Conservation (phyloP, 2,329 filamentous ascomycete genomes). For the Colletotrichum sp. region DNA sequence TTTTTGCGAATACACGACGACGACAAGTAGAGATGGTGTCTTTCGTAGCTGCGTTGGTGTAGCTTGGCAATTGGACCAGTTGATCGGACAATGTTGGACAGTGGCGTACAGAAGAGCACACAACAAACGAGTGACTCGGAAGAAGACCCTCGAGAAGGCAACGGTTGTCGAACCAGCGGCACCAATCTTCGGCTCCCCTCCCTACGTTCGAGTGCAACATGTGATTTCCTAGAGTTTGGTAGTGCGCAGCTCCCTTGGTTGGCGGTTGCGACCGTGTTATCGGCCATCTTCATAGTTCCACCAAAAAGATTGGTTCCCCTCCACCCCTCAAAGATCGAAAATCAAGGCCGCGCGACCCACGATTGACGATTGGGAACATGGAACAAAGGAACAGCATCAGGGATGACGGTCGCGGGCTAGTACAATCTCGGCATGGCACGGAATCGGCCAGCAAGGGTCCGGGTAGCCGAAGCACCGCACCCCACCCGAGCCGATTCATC, state of each 20-base stretch:
- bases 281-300: not conserved
- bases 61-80: not conserved
- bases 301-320: not conserved
- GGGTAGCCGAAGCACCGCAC: not conserved
- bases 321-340: not conserved
- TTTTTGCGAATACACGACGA: no score
- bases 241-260: not conserved
- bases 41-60: not conserved
- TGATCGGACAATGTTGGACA: conserved; percentile 1
- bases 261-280: not conserved
- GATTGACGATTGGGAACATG: not conserved
- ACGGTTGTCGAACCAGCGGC: not conserved
- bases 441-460: not conserved
- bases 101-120: not conserved
- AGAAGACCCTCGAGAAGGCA: not conserved
- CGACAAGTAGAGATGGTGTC: not conserved
- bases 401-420: not conserved
- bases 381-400: conserved; percentile 1
- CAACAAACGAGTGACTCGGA: not conserved
- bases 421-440: not conserved
- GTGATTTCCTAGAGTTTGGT: not conserved
- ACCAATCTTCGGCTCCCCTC: not conserved
- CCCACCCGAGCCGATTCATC: not conserved
- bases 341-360: not conserved
- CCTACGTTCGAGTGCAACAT: not conserved